These are phyloP conservation scores for Phaeosphaeriaceae sp. DNA, from an alignment of 2,329 filamentous ascomycete genomes.

Conservation along the genomic window DNA sequence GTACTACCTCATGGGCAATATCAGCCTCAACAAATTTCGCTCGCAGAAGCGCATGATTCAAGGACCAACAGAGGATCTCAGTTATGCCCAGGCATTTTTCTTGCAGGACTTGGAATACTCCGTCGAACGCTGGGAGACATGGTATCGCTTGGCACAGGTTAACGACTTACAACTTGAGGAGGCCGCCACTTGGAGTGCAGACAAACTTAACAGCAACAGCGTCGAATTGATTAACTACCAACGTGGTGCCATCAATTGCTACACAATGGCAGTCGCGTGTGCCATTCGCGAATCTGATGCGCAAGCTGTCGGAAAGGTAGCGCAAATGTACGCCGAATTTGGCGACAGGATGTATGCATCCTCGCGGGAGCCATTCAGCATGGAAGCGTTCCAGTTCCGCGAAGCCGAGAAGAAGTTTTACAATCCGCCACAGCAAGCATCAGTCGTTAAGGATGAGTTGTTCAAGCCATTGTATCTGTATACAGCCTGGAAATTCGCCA, in stretches of 20 bases:
- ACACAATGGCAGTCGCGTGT: slow-evolving; percentile 70
- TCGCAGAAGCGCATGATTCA: slow-evolving; percentile 78
- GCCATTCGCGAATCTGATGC: slow-evolving; percentile 65
- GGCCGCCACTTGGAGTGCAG: slow-evolving; percentile 84
- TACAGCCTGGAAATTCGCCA: slow-evolving; percentile 70
- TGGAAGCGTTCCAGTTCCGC: slow-evolving; percentile 68
- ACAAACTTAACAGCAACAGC: slow-evolving; percentile 87
- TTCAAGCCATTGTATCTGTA: slow-evolving; percentile 66
- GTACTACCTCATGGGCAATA: slow-evolving; percentile 91
- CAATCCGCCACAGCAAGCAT: slow-evolving; percentile 55
- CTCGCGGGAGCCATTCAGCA: slow-evolving; percentile 70
- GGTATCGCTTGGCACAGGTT: slow-evolving; percentile 86
- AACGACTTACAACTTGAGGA: slow-evolving; percentile 90
- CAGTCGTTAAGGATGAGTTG: slow-evolving; percentile 64
- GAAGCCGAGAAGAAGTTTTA: slow-evolving; percentile 68
- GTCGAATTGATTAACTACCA: slow-evolving; percentile 77
- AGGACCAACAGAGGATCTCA: slow-evolving; percentile 81
- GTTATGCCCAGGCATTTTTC: slow-evolving; percentile 80
- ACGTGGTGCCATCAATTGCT: slow-evolving; percentile 81
- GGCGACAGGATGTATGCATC: slow-evolving; percentile 73
- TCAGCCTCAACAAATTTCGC: slow-evolving; percentile 86
- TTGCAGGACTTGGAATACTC: slow-evolving; percentile 84
- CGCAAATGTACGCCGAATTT: slow-evolving; percentile 73
- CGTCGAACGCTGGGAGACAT: slow-evolving; percentile 84
- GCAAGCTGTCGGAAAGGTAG: slow-evolving; percentile 63